phyloP scores from a whole-genome alignment of 1,284 basidiomycete genomes.

The Retiboletus flavoniger region DNA sequence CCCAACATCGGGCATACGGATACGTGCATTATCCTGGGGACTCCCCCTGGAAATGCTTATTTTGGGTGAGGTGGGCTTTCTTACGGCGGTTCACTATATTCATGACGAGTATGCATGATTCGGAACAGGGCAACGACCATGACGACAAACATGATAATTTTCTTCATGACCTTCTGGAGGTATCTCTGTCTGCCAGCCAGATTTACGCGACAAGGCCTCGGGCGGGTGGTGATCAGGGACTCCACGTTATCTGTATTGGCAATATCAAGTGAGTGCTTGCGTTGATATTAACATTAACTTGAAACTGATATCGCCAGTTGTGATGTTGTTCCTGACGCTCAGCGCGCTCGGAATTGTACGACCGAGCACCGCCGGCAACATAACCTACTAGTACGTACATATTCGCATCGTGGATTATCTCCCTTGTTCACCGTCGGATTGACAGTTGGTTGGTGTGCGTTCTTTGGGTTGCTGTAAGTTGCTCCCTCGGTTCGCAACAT shows the following conservation, averaged over 20 bases:
- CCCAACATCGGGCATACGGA: conserved; percentile 11
- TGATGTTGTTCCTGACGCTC: conserved; percentile 25
- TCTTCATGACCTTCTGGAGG: conserved; percentile 23
- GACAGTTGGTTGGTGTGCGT: conserved; percentile 21
- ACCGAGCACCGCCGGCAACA: conserved; percentile 14
- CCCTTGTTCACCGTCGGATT: background rate
- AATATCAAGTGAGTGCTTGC: conserved; percentile 10
- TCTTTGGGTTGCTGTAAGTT: conserved; percentile 24
- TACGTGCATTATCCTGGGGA: conserved; percentile 19
- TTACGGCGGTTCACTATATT: background rate
- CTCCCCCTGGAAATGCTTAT: conserved; percentile 16
- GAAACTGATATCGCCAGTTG: conserved; percentile 8
- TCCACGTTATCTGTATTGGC: conserved; percentile 5
- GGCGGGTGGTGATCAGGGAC: conserved; percentile 17
- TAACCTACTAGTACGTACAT: conserved; percentile 19
- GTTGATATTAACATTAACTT: background rate
- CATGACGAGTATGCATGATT: background rate
- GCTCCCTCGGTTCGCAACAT: background rate
- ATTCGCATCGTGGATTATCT: background rate
- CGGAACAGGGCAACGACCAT: conserved; percentile 18
- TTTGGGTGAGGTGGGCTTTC: conserved; percentile 17
- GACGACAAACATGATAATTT: conserved; percentile 11
- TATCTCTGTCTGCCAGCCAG: conserved; percentile 11
- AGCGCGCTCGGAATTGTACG: conserved; percentile 14
- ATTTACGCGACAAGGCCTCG: conserved; percentile 8